These are phyloP conservation scores for Pulveroboletus sp. DNA, from an alignment of 768 basidiomycete species.

Conservation along the genomic window DNA sequence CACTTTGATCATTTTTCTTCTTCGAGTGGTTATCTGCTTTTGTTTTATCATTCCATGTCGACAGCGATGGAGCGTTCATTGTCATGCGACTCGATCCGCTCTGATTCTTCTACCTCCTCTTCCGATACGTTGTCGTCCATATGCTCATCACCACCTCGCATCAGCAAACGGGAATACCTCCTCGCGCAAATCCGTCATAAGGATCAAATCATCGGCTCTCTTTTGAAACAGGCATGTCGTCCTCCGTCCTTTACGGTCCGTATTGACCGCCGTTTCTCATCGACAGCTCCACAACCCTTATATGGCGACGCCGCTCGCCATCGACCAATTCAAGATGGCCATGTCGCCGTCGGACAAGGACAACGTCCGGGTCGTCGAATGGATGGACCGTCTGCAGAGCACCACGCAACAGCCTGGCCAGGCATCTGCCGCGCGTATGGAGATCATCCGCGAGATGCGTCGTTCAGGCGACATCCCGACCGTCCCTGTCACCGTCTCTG, in stretches of 20 bases:
- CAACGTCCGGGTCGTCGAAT: conserved; percentile 65
- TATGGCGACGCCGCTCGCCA: conserved; percentile 71
- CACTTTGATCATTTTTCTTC: background rate
- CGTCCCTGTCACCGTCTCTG: no score
- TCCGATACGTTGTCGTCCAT: conserved; percentile 39
- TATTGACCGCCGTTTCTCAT: background rate
- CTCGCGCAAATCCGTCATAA: conserved; percentile 85
- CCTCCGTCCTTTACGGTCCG: background rate
- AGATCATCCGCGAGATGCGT: conserved; percentile 29
- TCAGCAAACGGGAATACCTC: conserved; percentile 82
- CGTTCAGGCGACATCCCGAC: conserved; percentile 24
- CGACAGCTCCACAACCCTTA: conserved; percentile 67
- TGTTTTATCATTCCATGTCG: background rate
- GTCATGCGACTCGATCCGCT: conserved; percentile 16
- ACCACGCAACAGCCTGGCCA: conserved; percentile 51
- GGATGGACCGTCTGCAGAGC: conserved; percentile 67
- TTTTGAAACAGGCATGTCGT: conserved; percentile 68
- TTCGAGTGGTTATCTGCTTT: background rate
- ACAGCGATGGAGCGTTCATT: conserved; percentile 17
- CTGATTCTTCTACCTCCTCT: conserved; percentile 28
- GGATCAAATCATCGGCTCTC: conserved; percentile 79
- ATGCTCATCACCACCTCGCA: conserved; percentile 24
- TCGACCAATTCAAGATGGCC: conserved; percentile 74
- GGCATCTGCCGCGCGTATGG: conserved; percentile 27
- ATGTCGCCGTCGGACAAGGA: conserved; percentile 71